A percentile compares a stretch with the other conserved stretches of the same genome.
These are phyloP conservation scores for Epichloe uncinata DNA, from an alignment of 2,329 filamentous ascomycete species.

Conservation along the genomic window DNA sequence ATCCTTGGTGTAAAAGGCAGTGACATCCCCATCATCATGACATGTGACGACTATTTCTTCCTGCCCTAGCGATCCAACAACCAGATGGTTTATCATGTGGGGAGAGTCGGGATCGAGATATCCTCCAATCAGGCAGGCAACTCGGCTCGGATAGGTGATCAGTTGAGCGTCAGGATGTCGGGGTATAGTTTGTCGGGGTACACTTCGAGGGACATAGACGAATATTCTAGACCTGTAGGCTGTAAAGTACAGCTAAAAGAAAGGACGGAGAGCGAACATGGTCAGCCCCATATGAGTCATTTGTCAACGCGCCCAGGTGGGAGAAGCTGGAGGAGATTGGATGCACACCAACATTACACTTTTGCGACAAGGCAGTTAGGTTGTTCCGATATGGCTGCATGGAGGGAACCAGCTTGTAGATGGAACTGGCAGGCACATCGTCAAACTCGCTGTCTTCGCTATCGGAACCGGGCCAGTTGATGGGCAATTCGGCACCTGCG, in stretches of 20 bases:
- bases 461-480: slow-evolving; percentile 16
- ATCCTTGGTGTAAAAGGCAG: slow-evolving; percentile 51
- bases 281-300: slow-evolving; percentile 2
- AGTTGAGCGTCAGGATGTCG: slow-evolving; percentile 37
- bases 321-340: neutral
- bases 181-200: slow-evolving; percentile 34
- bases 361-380: slow-evolving; percentile 43
- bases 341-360: slow-evolving; percentile 32
- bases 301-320: too few species aligned
- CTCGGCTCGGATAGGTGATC: slow-evolving; percentile 26
- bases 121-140: slow-evolving; percentile 30
- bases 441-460: slow-evolving; percentile 12
- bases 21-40: slow-evolving; percentile 65
- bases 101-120: slow-evolving; percentile 36
- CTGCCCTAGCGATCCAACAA: slow-evolving; percentile 54
- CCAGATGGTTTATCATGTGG: slow-evolving; percentile 56
- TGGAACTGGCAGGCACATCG: slow-evolving; percentile 9
- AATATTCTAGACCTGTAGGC: slow-evolving; percentile 45
- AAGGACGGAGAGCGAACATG: neutral
- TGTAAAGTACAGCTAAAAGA: slow-evolving; percentile 42
- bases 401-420: slow-evolving; percentile 18
- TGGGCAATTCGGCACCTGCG: slow-evolving; percentile 11
- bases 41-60: slow-evolving; percentile 55
- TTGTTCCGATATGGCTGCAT: slow-evolving; percentile 36
- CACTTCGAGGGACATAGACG: slow-evolving; percentile 37